Conservation (phyloP, 805 yeast genomes). For the Blastobotrys attinorum region DNA sequence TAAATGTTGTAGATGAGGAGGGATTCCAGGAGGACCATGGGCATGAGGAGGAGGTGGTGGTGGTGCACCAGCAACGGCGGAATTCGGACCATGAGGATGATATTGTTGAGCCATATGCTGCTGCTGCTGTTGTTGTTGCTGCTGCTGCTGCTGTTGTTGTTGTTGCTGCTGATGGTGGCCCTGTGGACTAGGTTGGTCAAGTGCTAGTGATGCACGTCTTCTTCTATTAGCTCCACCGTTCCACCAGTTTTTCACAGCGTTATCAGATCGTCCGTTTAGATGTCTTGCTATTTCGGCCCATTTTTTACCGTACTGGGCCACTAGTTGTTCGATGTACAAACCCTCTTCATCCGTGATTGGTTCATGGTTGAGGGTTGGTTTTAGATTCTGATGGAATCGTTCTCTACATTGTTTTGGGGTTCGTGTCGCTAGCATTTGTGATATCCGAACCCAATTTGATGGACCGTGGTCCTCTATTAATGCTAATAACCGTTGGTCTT, state of each 20-base stretch:
- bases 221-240: slow-evolving; percentile 87
- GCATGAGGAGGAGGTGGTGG: slow-evolving; percentile 4
- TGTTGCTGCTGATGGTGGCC: slow-evolving; percentile 3
- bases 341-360: slow-evolving; percentile 88
- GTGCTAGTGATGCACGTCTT: slow-evolving; percentile 32
- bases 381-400: slow-evolving; percentile 83
- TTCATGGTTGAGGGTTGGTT: slow-evolving; percentile 70
- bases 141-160: slow-evolving; percentile 2
- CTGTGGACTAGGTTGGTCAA: slow-evolving; percentile 4
- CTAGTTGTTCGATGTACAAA: slow-evolving; percentile 67
- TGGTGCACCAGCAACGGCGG: slow-evolving; percentile 2
- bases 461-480: slow-evolving; percentile 68
- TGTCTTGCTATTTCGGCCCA: slow-evolving; percentile 95
- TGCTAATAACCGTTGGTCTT: slow-evolving; percentile 64
- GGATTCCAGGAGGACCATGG: neutral
- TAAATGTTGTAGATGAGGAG: neutral
- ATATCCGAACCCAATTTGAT: slow-evolving; percentile 81
- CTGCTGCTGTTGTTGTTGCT: slow-evolving; percentile 3
- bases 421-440: slow-evolving; percentile 63
- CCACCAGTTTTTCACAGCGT: slow-evolving; percentile 95
- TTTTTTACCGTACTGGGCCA: slow-evolving; percentile 69
- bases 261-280: slow-evolving; percentile 79
- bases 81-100: slow-evolving; percentile 2
- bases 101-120: slow-evolving; percentile 1
- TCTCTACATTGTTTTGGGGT: slow-evolving; percentile 91